phyloP scores from a whole-genome alignment of 768 basidiomycete genomes.

The Boletus pseudo-olivaceus region DNA sequence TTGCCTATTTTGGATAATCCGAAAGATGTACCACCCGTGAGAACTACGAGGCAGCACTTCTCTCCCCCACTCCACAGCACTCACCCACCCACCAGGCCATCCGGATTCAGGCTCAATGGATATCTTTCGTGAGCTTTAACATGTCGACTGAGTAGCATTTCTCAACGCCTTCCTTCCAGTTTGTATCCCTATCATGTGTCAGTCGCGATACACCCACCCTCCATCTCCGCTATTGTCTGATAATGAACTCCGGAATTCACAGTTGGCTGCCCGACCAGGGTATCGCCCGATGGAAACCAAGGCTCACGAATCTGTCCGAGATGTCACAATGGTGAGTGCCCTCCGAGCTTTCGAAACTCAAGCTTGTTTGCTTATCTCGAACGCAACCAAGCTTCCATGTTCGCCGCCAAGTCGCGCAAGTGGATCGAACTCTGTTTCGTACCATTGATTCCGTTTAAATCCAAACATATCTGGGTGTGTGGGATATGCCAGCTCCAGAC shows the following conservation, averaged over 20 bases:
- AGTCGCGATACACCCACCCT: conserved; percentile 16
- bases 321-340: conserved; percentile 65
- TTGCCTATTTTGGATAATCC: neutral
- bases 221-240: conserved; percentile 11
- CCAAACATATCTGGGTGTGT: conserved; percentile 66
- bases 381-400: conserved; percentile 47
- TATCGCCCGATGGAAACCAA: conserved; percentile 53
- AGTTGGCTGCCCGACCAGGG: conserved; percentile 67
- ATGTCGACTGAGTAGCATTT: neutral
- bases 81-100: neutral
- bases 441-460: conserved; percentile 62
- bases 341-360: neutral
- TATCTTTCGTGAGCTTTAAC: conserved; percentile 5
- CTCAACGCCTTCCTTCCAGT: conserved; percentile 33
- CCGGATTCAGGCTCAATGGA: neutral
- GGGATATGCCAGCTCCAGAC: conserved; percentile 66
- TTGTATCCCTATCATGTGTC: conserved; percentile 52
- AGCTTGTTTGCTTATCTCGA: neutral
- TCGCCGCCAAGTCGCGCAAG: conserved; percentile 57
- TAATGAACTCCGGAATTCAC: neutral
- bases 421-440: conserved; percentile 81
- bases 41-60: neutral
- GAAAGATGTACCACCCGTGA: neutral
- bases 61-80: neutral
- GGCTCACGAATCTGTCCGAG: conserved; percentile 60